Evolutionary conservation across 495 filamentous ascomycete genomes (phyloP), one percentile per base, ranked within the genome.

Genomic region (Arthonia radiata): DNA sequence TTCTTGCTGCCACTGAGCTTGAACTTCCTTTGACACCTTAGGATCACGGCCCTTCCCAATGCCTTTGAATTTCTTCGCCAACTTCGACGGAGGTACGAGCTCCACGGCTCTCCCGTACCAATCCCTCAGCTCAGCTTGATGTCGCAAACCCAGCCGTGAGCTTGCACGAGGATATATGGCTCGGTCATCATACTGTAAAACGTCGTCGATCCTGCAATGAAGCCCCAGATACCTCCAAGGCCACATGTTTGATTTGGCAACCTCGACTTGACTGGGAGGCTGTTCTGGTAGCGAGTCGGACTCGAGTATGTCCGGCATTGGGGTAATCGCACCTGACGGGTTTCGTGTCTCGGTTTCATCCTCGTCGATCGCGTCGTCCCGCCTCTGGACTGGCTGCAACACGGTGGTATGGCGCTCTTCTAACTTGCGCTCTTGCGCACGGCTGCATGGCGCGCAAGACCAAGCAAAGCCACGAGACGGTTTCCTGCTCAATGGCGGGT

Each of bases 401-500:
- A 60, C 62, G 5, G 81, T 77, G 2, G 82, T 90, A 43, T 90
- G 73, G 21, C 82, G 69, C 25, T 78, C 79, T 46, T 99, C 82
- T 9, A 93, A 56, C 47, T 77, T 89, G 28, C 74, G 68, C 49
- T 94, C 89, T 37, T 91, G 82, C 14, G 75, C 80, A 37, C 81
- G 72, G 43, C 78, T 91, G 49, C 86, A 99, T 30, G 86, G 72
- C 14, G 76, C 86, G 48, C 86, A 99, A 10, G 86, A 76, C 86
- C 86, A 99, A 5, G 79, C 86, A 53, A 99, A 99, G 21, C 86
- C 86, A 47, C 86, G 71, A 24, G 86, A 90, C 12, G 86, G 86
- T 50, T 99, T 99, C 47, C 93, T 94, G 21, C 80, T 65, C 31
- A 99, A 46, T 19, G 77, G 79, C 17, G 86, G 86, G 30, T 72